These are phyloP conservation scores for Rutstroemia sp. DNA, from an alignment of 2,329 filamentous ascomycete species.

Conservation along the genomic window DNA sequence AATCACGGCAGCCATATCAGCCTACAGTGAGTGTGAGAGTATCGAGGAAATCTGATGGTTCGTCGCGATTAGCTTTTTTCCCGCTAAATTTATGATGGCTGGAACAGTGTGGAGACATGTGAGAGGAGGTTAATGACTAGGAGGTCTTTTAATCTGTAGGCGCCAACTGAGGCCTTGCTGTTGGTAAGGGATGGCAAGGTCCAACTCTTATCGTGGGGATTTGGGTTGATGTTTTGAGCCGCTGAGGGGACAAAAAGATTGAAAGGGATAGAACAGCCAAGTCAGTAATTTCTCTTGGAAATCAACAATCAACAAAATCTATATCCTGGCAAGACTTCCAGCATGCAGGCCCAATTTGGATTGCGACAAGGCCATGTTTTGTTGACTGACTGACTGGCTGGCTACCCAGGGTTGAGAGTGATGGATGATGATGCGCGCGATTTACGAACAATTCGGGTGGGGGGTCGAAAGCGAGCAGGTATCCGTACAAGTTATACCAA, in stretches of 20 bases:
- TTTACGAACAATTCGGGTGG: conserved; percentile 3
- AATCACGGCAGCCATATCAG: conserved; percentile 55
- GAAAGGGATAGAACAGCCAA: background rate
- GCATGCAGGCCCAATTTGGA: background rate
- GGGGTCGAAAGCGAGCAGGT: background rate
- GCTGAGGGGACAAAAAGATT: background rate
- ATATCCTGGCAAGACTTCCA: too few relatives aligned
- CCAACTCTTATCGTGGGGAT: conserved; percentile 4
- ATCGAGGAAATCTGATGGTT: conserved; percentile 17
- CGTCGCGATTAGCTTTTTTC: conserved; percentile 17
- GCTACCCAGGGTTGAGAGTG: background rate
- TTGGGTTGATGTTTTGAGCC: conserved; percentile 11
- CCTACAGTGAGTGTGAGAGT: conserved; percentile 18
- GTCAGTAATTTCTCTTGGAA: too few relatives aligned
- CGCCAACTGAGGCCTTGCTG: background rate
- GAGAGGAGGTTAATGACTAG: background rate
- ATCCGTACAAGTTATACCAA: background rate
- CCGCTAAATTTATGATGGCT: background rate
- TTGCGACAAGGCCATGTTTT: background rate
- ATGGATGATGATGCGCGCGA: background rate
- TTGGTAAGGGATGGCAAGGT: background rate
- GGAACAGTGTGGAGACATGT: background rate
- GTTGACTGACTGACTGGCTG: too few relatives aligned
- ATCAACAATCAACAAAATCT: too few relatives aligned
- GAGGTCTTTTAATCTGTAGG: background rate